Percentiles rank a stretch among this genome's conserved stretches.
phyloP scores from a whole-genome alignment of 148 eudicot species.

The Pharnaceum exiguum region DNA sequence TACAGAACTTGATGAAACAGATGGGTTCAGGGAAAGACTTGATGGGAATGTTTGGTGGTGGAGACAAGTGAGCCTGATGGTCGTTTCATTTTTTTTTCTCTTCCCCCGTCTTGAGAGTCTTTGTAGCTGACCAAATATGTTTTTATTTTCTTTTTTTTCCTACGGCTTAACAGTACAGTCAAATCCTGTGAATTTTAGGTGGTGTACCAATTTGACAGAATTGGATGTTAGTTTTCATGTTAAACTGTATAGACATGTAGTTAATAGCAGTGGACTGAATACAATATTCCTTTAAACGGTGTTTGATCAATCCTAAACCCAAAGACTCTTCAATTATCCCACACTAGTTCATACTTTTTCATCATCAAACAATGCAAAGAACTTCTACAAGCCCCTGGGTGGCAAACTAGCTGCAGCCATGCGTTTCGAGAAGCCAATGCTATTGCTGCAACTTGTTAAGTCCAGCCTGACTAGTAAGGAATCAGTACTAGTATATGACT shows the following conservation, averaged over 20 bases:
- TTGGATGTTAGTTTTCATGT: not conserved
- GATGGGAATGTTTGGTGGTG: slow-evolving; percentile 97
- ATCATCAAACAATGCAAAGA: too few species aligned
- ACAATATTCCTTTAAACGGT: too few species aligned
- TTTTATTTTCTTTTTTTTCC: not conserved
- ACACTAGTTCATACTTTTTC: too few species aligned
- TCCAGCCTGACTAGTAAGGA: too few species aligned
- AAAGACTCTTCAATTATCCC: too few species aligned
- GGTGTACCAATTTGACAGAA: not conserved
- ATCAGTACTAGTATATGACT: too few species aligned
- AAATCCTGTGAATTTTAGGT: not conserved
- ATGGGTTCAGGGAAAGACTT: slow-evolving; percentile 79
- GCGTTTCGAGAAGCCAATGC: too few species aligned
- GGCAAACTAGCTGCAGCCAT: too few species aligned
- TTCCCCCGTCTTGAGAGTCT: not conserved
- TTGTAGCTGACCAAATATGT: not conserved
- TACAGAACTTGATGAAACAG: slow-evolving; percentile 85
- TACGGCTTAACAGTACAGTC: not conserved
- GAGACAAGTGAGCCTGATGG: slow-evolving; percentile 29
- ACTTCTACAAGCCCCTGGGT: too few species aligned
- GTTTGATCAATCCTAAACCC: too few species aligned
- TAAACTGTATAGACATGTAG: not conserved
- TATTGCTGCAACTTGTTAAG: too few species aligned
- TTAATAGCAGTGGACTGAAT: too few species aligned
- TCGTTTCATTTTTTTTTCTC: not conserved